phyloP scores from a whole-genome alignment of 371 early-diverging fungal species.

The Cokeromyces recurvatus region DNA sequence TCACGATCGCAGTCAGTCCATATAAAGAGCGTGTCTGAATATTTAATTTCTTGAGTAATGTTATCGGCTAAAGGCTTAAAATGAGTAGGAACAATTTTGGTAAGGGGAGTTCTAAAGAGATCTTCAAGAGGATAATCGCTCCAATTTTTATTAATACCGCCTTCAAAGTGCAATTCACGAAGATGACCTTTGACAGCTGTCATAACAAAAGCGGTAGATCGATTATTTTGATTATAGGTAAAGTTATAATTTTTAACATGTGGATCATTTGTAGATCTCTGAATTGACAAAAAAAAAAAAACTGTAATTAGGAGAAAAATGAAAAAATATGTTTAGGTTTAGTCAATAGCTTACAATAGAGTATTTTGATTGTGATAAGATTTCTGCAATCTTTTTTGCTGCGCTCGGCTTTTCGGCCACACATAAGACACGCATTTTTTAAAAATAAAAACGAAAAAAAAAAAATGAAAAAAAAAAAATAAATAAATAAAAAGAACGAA shows the following conservation, averaged over 20 bases:
- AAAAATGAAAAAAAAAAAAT: too few species aligned
- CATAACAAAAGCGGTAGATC: constrained; percentile 69
- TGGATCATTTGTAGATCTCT: constrained; percentile 53
- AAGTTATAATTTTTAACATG: constrained; percentile 84
- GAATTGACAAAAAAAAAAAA: constrained; percentile 4
- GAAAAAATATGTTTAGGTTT: background rate
- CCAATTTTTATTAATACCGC: constrained; percentile 58
- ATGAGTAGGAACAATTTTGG: constrained; percentile 19
- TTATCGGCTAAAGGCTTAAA: constrained; percentile 59
- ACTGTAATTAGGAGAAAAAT: background rate
- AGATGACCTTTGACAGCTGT: constrained; percentile 88
- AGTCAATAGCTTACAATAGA: constrained; percentile 27
- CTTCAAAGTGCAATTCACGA: constrained; percentile 60
- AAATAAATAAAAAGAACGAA: too few species aligned
- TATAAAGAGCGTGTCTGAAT: constrained; percentile 77
- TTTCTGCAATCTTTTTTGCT: constrained; percentile 84
- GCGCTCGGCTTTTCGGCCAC: constrained; percentile 99
- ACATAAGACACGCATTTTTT: constrained; percentile 73
- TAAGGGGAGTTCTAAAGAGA: constrained; percentile 53
- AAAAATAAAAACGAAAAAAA: background rate
- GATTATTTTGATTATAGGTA: constrained; percentile 51
- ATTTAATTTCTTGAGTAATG: constrained; percentile 56
- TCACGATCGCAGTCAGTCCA: constrained; percentile 99
- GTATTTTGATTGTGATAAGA: constrained; percentile 58
- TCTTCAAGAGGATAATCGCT: constrained; percentile 38